Evolutionary conservation across 2,329 filamentous ascomycete genomes (phyloP).

Genomic region (Alternaria alternata): DNA sequence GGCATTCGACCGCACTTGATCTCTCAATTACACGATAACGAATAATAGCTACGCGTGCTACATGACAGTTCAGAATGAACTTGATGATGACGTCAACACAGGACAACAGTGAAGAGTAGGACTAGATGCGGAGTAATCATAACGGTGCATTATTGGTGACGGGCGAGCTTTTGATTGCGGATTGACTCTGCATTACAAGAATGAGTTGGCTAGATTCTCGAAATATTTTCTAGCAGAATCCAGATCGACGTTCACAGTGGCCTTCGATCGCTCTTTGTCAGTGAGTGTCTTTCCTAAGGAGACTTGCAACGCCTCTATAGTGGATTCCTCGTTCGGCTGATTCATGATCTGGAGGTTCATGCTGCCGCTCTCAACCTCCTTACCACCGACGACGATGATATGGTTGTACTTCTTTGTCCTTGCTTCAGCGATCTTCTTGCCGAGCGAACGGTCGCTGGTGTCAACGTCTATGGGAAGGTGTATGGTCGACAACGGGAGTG

Average conservation of each 20-base stretch:
- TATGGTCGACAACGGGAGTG: slow-evolving; percentile 61
- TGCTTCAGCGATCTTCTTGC: slow-evolving; percentile 77
- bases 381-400: slow-evolving; percentile 72
- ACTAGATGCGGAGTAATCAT: neutral
- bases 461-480: slow-evolving; percentile 77
- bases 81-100: neutral
- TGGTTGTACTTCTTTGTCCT: slow-evolving; percentile 75
- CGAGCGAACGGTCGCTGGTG: slow-evolving; percentile 66
- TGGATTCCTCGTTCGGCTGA: slow-evolving; percentile 46
- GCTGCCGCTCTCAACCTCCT: slow-evolving; percentile 36
- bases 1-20: neutral
- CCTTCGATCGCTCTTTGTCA: slow-evolving; percentile 25
- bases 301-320: slow-evolving; percentile 47
- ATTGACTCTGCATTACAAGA: slow-evolving; percentile 25
- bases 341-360: slow-evolving; percentile 46
- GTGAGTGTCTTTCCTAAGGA: slow-evolving; percentile 22
- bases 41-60: neutral
- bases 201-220: slow-evolving; percentile 37
- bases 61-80: neutral
- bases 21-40: neutral
- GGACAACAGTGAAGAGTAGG: neutral
- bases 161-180: neutral
- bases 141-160: neutral
- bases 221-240: slow-evolving; percentile 41
- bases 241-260: slow-evolving; percentile 24